phyloP scores from a whole-genome alignment of 805 yeast genomes.

The Yarrowia yakushimensis region DNA sequence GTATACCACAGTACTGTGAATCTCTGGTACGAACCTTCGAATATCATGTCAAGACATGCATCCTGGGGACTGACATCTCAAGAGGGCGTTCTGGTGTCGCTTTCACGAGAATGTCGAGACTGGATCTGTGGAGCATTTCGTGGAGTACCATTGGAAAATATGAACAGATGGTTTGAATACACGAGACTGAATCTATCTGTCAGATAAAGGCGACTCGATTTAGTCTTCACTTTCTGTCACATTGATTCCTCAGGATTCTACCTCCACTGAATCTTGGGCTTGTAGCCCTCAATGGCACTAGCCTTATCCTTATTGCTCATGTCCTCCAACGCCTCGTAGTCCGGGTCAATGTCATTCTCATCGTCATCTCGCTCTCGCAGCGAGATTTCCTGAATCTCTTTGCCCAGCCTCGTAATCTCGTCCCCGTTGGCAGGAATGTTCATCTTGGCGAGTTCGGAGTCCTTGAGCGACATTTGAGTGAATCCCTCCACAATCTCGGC shows the following conservation, averaged over 20 bases:
- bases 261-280: constrained; percentile 20
- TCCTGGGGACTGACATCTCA: too few relatives aligned
- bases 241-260: not conserved
- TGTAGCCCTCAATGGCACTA: constrained; percentile 12
- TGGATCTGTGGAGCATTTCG: too few relatives aligned
- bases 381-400: constrained; percentile 10
- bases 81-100: too few relatives aligned
- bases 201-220: too few relatives aligned
- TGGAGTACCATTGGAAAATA: too few relatives aligned
- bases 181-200: too few relatives aligned
- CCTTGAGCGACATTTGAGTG: constrained; percentile 21
- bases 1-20: too few relatives aligned
- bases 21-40: too few relatives aligned
- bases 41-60: too few relatives aligned
- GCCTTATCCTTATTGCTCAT: constrained; percentile 8
- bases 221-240: too few relatives aligned
- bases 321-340: constrained; percentile 4
- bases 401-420: constrained; percentile 11
- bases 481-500: constrained; percentile 11
- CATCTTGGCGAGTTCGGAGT: constrained; percentile 16
- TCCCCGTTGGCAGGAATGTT: constrained; percentile 1
- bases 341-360: constrained; percentile 21
- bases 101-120: too few relatives aligned
- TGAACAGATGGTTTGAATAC: too few relatives aligned
- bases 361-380: constrained; percentile 21